Percentiles rank a stretch among this genome's conserved stretches.
These are phyloP conservation scores for Neurospora sp. DNA, from an alignment of 495 filamentous ascomycete species.

Conservation along the genomic window DNA sequence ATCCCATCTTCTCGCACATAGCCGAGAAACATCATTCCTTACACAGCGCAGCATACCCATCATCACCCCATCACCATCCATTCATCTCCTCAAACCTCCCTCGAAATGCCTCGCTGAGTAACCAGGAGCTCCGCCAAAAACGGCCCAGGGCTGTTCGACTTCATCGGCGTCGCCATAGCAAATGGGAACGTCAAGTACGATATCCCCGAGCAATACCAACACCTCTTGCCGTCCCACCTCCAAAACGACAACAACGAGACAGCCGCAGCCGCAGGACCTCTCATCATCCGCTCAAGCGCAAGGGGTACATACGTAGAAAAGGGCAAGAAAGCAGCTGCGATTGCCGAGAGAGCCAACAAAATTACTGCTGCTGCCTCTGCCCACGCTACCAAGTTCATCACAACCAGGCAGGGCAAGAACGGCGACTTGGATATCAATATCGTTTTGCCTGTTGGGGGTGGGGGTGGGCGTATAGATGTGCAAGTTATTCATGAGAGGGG, in stretches of 20 bases:
- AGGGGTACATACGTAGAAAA: not conserved
- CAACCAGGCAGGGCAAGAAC: not conserved
- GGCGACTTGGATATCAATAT: not conserved
- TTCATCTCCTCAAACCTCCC: not conserved
- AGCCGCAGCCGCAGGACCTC: not conserved
- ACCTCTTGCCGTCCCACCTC: not conserved
- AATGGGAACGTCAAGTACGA: not conserved
- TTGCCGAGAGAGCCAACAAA: not conserved
- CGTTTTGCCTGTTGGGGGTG: not conserved
- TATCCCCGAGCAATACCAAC: not conserved
- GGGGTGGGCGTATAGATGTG: not conserved
- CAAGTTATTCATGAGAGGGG: too few species aligned
- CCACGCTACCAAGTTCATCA: not conserved
- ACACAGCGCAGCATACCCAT: not conserved
- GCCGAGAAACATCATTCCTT: not conserved
- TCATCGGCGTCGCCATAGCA: not conserved
- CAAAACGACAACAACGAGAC: not conserved
- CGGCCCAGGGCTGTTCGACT: not conserved
- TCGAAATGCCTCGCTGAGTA: not conserved
- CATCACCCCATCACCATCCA: not conserved
- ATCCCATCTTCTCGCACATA: not conserved
- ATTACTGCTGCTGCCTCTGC: not conserved
- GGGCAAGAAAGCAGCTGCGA: not conserved
- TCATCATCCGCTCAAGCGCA: not conserved
- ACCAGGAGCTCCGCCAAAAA: not conserved